Percentiles rank a stretch among this genome's conserved stretches.
These are phyloP conservation scores for Dactylella cylindrospora DNA, from an alignment of 2,329 filamentous ascomycete genomes.

Conservation along the genomic window DNA sequence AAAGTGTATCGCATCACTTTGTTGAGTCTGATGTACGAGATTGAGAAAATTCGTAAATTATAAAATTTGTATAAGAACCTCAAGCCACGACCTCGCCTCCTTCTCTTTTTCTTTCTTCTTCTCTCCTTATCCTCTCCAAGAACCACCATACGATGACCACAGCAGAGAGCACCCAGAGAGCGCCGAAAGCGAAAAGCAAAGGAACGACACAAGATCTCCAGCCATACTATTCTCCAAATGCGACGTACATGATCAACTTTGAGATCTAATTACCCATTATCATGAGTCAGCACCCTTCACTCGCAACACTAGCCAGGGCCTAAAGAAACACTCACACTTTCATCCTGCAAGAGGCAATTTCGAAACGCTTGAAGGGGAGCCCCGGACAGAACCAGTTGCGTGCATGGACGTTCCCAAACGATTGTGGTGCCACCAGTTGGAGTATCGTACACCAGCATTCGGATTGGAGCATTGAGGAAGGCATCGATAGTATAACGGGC, in stretches of 20 bases:
- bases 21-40: too few species aligned
- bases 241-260: background rate
- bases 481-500: conserved; percentile 15
- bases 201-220: too few species aligned
- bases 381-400: conserved; percentile 1
- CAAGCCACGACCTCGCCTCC: background rate
- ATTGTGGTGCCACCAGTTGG: conserved; percentile 13
- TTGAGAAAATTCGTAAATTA: too few species aligned
- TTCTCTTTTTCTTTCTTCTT: too few species aligned
- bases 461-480: conserved; percentile 13
- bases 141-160: too few species aligned
- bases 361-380: background rate
- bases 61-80: too few species aligned
- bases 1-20: too few species aligned
- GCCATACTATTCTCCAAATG: background rate
- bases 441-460: conserved; percentile 23
- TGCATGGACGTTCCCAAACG: conserved; percentile 25
- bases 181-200: too few species aligned
- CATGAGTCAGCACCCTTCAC: background rate
- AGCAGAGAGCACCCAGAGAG: too few species aligned
- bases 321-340: conserved; percentile 10
- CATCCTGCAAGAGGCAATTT: conserved; percentile 1
- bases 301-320: background rate
- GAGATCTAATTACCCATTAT: background rate
- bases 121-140: too few species aligned